Percentiles rank a stretch among this genome's conserved stretches.
phyloP scores from a whole-genome alignment of 495 filamentous ascomycete genomes.

The Penicillium canariense region DNA sequence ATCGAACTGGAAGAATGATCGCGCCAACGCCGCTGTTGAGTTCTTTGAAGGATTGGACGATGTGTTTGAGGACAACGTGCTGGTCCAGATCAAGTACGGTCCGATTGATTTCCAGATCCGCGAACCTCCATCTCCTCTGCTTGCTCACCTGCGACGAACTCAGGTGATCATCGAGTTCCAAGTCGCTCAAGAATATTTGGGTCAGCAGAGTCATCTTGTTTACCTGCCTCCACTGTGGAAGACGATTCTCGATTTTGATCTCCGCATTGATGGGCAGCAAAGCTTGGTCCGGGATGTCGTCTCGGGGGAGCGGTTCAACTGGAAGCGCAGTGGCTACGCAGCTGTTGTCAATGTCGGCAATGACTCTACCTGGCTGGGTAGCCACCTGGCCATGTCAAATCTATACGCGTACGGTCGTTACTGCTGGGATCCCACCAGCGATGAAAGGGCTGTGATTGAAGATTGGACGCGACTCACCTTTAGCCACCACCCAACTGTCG shows the following conservation, averaged over 20 bases:
- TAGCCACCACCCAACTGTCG: constrained; percentile 43
- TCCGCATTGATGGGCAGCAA: constrained; percentile 51
- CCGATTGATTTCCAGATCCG: constrained; percentile 73
- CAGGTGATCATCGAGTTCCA: constrained; percentile 59
- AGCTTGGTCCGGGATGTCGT: constrained; percentile 54
- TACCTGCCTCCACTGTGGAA: constrained; percentile 65
- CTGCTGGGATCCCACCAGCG: constrained; percentile 54
- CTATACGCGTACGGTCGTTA: constrained; percentile 63
- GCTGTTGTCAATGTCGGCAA: constrained; percentile 65
- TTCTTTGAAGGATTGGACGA: constrained; percentile 62
- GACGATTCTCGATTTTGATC: constrained; percentile 59
- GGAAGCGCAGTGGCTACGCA: constrained; percentile 56
- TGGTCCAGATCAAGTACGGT: constrained; percentile 69
- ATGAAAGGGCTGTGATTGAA: constrained; percentile 46
- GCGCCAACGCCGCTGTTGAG: constrained; percentile 63
- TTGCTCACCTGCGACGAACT: constrained; percentile 56
- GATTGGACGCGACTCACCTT: constrained; percentile 67
- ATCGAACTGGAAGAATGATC: constrained; percentile 59
- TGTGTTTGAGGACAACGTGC: constrained; percentile 62
- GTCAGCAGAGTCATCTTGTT: constrained; percentile 63
- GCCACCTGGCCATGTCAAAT: constrained; percentile 65
- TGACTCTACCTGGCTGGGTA: constrained; percentile 65
- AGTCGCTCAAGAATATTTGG: constrained; percentile 64
- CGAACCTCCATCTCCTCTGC: constrained; percentile 62
- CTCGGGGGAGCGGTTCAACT: constrained; percentile 54